Evolutionary conservation across 75 land plant genomes (phyloP).

Genomic region (Pinus taeda): DNA sequence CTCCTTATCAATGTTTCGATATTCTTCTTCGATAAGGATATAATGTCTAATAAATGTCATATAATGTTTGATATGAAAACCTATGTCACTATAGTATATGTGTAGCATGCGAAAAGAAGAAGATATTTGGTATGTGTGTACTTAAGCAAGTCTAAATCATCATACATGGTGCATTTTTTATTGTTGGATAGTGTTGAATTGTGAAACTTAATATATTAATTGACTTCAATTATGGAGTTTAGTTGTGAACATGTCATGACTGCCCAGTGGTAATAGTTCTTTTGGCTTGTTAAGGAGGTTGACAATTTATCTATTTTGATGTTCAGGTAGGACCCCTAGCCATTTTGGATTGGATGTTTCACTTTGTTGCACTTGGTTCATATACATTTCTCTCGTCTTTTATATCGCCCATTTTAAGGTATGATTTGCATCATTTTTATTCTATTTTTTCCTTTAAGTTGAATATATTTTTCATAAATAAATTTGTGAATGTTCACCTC

Average conservation of each 20-base stretch:
- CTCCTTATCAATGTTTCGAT: no score
- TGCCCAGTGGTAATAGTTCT: neutral
- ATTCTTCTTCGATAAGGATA: no score
- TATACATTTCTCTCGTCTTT: conserved; percentile 68
- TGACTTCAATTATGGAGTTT: neutral
- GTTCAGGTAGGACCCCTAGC: conserved; percentile 70
- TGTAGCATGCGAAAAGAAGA: no score
- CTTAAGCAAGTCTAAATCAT: no score
- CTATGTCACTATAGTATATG: no score
- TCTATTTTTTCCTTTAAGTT: neutral
- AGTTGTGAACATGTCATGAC: neutral
- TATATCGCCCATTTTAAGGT: conserved; percentile 65
- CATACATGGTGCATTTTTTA: no score
- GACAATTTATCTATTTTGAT: neutral
- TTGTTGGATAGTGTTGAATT: no score
- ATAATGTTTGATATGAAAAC: no score
- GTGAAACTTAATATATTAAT: no score
- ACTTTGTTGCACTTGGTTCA: conserved; percentile 70
- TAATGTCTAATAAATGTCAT: no score
- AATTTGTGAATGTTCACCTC: neutral
- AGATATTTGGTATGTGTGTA: no score
- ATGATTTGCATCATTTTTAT: conserved; percentile 13
- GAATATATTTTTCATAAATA: neutral
- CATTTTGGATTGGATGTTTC: conserved; percentile 73
- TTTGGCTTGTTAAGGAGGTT: neutral